phyloP scores from a whole-genome alignment of 2,329 filamentous ascomycete genomes.

The Eutypella sp. region DNA sequence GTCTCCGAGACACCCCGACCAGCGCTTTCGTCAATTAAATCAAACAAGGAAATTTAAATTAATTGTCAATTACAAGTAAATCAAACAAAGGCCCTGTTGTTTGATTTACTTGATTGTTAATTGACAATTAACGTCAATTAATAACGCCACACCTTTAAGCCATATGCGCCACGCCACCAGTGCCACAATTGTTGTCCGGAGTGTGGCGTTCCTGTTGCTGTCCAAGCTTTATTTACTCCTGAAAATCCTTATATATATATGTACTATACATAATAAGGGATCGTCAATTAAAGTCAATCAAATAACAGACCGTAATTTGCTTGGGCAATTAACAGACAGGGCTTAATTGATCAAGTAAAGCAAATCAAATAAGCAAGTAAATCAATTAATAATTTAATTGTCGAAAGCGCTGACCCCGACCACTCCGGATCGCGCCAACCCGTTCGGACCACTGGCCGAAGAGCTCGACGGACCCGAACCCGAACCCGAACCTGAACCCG shows the following conservation, averaged over 20 bases:
- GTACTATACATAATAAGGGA: neutral
- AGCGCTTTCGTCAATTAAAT: neutral
- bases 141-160: neutral
- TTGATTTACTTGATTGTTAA: neutral
- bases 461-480: neutral
- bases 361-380: neutral
- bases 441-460: neutral
- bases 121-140: too few species aligned
- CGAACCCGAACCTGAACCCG: neutral
- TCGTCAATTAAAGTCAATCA: neutral
- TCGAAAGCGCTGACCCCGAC: neutral
- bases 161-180: neutral
- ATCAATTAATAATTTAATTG: neutral
- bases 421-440: neutral
- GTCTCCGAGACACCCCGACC: neutral
- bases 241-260: neutral
- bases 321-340: neutral
- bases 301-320: neutral
- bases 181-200: neutral
- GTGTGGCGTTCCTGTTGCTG: neutral
- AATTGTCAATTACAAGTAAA: neutral
- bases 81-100: neutral
- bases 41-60: neutral
- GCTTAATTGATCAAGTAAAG: neutral
- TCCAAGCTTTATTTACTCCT: neutral